Conservation (phyloP, 768 basidiomycete genomes). For the Heimioporus sp. region DNA sequence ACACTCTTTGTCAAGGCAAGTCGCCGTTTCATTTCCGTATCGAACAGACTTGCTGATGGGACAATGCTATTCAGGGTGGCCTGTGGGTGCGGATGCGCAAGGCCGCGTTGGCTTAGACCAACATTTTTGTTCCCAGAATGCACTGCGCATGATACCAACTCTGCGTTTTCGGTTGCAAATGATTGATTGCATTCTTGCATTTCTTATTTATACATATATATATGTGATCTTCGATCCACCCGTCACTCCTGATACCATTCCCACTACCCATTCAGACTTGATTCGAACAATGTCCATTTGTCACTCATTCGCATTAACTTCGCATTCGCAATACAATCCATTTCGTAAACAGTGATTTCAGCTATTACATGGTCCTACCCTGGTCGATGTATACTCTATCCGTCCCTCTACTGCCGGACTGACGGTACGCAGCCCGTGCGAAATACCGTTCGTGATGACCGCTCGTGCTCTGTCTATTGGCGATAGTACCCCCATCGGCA, state of each 20-base stretch:
- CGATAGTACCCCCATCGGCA: too few relatives aligned
- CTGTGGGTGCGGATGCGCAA: conserved; percentile 54
- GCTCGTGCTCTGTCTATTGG: conserved; percentile 7
- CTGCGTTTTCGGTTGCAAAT: too few relatives aligned
- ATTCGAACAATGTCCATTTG: too few relatives aligned
- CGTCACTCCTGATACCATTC: too few relatives aligned
- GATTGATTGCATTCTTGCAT: background rate
- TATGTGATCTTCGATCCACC: too few relatives aligned
- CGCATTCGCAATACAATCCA: background rate
- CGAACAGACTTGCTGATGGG: conserved; percentile 1
- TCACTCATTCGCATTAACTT: background rate
- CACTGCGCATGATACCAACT: too few relatives aligned
- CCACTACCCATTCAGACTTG: too few relatives aligned
- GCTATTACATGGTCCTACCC: too few relatives aligned
- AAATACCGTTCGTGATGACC: conserved; percentile 1
- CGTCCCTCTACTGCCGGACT: conserved; percentile 12
- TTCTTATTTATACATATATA: too few relatives aligned
- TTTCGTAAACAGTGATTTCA: too few relatives aligned
- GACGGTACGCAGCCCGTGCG: background rate
- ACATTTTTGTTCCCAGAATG: too few relatives aligned
- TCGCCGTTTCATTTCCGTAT: conserved; percentile 9
- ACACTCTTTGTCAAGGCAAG: conserved; percentile 67
- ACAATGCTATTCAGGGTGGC: conserved; percentile 42
- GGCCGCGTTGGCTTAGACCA: conserved; percentile 9
- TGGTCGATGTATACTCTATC: background rate